Evolutionary conservation across 2,329 filamentous ascomycete species (phyloP), one percentile per base, ranked within the genome.

Genomic region (Didymella segeticola): DNA sequence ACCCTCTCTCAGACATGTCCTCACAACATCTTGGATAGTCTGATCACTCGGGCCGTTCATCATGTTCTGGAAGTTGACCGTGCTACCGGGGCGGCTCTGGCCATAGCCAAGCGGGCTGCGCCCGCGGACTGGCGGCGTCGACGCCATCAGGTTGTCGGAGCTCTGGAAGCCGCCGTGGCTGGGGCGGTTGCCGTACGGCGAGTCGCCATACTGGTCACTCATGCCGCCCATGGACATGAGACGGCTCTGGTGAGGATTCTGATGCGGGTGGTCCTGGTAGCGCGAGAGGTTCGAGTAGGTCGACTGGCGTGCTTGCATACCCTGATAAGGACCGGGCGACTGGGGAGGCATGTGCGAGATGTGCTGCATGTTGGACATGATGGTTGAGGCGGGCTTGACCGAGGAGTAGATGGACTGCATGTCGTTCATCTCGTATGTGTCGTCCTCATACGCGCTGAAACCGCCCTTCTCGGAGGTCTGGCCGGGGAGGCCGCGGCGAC

Each of bases 321-420:
- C 79, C 55, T 84, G 85, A 67, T 89, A 90, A 0, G 88, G 88
- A 9, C 86, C 89, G 1, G 91, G 91, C 0, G 90, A 93, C 43
- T 73, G 70, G 10, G 93, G 92, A 10, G 93, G 90, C 84, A 95
- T 91, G 76, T 89, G 93, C 2, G 88, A 81, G 59, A 76, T 75
- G 58, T 85, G 86, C 17, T 85, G 89, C 78, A 96, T 91, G 48
- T 91, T 92, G 12, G 90, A 91, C 54, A 96, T 82, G 60, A 98
- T 88, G 2, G 93, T 97, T 7, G 91, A 89, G 4, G 91, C 83
- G 75, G 93, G 80, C 83, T 93, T 88, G 56, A 93, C 90, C 1
- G 92, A 96, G 5, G 93, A 97, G 80, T 98, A 98, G 55, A 96
- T 88, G 0, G 92, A 96, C 74, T 91, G 93, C 83, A 98, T 96